A percentile compares a stretch with the other conserved stretches of the same genome.
Evolutionary conservation across 2,329 filamentous ascomycete species (phyloP).

Genomic region (Sporothrix curviconia): DNA sequence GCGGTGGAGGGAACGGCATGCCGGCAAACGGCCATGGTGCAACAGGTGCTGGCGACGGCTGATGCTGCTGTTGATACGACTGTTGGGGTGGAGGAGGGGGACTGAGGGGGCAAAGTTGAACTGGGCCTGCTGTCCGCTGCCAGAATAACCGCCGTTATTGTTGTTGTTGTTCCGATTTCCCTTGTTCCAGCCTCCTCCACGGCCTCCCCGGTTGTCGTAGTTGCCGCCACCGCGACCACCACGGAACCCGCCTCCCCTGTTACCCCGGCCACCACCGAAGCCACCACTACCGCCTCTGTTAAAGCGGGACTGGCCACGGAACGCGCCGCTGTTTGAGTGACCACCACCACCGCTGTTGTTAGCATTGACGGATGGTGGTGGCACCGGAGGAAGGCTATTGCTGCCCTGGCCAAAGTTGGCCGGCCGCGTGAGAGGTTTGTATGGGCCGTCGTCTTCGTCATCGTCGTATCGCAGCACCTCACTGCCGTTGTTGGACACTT

Average conservation of each 20-base stretch:
- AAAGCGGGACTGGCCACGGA: slow-evolving; percentile 29
- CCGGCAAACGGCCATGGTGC: slow-evolving; percentile 15
- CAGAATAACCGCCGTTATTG: not conserved
- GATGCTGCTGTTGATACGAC: slow-evolving; percentile 29
- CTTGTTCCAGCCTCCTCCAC: slow-evolving; percentile 19
- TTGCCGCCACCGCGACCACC: slow-evolving; percentile 26
- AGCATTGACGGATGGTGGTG: slow-evolving; percentile 31
- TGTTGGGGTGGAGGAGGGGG: slow-evolving; percentile 17
- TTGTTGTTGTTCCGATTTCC: not conserved
- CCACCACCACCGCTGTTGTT: slow-evolving; percentile 21
- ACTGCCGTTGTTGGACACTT: slow-evolving; percentile 28
- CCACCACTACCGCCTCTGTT: not conserved
- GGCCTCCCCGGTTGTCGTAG: slow-evolving; percentile 21
- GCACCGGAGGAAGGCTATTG: slow-evolving; percentile 37
- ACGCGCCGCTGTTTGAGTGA: slow-evolving; percentile 19
- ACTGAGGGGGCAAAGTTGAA: not conserved
- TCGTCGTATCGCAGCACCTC: slow-evolving; percentile 53
- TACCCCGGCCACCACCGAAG: slow-evolving; percentile 38
- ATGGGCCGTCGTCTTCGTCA: slow-evolving; percentile 61
- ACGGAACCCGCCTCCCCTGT: slow-evolving; percentile 32
- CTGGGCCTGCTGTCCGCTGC: not conserved
- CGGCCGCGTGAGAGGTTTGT: slow-evolving; percentile 64
- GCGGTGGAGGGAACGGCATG: slow-evolving; percentile 21
- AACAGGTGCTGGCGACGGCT: not conserved
- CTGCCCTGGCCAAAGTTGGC: slow-evolving; percentile 51